Conservation (phyloP, 2,329 filamentous ascomycete genomes). For the Fusarium ambrosium region DNA sequence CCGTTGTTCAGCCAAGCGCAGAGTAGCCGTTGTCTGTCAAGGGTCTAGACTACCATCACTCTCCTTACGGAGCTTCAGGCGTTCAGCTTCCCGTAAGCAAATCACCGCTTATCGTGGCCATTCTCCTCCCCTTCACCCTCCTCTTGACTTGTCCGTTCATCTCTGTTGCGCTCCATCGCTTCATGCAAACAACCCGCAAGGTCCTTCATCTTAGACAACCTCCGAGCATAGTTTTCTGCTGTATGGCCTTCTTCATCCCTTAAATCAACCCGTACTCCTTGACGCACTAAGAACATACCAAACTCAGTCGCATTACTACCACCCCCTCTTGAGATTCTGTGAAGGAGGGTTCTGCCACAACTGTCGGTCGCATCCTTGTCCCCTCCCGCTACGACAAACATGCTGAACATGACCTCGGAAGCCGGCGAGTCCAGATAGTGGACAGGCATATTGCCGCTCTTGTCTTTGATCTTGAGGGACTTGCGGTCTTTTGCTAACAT, state of each 20-base stretch:
- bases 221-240: neutral
- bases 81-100: neutral
- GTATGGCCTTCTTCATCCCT: neutral
- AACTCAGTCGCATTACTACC: neutral
- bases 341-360: neutral
- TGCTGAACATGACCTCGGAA: neutral
- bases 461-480: no score
- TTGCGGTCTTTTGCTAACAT: no score
- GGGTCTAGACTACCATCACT: neutral
- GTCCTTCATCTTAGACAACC: neutral
- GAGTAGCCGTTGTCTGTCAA: neutral
- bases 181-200: neutral
- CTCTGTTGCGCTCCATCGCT: neutral
- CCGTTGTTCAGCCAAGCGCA: neutral
- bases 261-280: neutral
- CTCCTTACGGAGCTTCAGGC: neutral
- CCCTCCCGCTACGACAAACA: neutral
- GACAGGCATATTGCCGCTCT: no score
- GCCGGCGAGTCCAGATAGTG: neutral
- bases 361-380: neutral
- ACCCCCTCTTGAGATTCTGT: neutral
- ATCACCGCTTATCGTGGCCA: neutral
- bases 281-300: neutral
- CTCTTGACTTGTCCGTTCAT: neutral
- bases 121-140: no score